Evolutionary conservation across 106 monocot genomes (phyloP), one percentile per base, ranked within the genome.

Genomic region (Dioscorea dumetorum): DNA sequence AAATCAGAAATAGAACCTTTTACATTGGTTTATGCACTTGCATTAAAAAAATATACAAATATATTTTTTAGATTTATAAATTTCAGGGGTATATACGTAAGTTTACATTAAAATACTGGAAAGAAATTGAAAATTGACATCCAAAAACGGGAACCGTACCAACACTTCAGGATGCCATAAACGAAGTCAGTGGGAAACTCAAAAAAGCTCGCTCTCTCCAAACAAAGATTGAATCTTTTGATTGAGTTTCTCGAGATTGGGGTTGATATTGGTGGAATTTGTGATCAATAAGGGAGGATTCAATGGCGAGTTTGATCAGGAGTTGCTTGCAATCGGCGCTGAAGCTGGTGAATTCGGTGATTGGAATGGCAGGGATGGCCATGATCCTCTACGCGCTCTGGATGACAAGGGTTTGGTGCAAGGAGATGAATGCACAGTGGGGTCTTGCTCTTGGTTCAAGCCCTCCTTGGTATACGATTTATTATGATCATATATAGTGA

Each of bases 351-450:
- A 82, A 77, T 62, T 78, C 82, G 20, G 70, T 78, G 54, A 65
- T 70, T 16, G 82, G 82, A 33, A 49, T 82, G 65, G 61, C 63
- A 13, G 82, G 82, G 54, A 22, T 74, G 24, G 77, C 57, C 16
- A 74, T 78, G 82, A 67, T 74, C 48, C 74, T 82, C n/a, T 82
- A 82, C 50, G 73, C 77, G 4, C 69, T 82, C 19, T 82, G 82
- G 82, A 82, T 82, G 82, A 49, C 74, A 14, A 60, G 82, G 61
- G 77, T 78, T 65, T 82, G 77, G 73, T 74, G 62, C 74, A 21
- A 2, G 63, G 24, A 69, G 16, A 48, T 64, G 61, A 33, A 22
- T 17, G 72, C 48, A n/a, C 18, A 4, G 5, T 8, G 13, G 22
- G n/a, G n/a, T 4, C 12, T 12, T 24, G 54, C 15, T 48, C 24